Percentiles rank a stretch among this genome's conserved stretches.
phyloP scores from a whole-genome alignment of 257 asterid species.

The Linaria vulgaris region DNA sequence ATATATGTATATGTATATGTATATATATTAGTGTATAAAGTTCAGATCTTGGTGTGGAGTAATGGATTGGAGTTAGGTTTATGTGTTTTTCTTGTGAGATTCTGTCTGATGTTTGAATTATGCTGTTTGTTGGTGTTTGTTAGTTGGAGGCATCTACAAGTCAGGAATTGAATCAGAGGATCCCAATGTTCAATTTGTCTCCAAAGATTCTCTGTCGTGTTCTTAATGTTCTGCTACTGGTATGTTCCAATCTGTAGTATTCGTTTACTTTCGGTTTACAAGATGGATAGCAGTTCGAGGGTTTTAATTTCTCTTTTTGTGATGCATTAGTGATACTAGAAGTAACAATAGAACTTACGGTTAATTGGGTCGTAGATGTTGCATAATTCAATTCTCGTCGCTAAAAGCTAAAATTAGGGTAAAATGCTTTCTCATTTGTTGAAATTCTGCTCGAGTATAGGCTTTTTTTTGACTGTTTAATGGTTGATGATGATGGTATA shows the following conservation, averaged over 20 bases:
- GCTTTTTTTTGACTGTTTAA: no score
- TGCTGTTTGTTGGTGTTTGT: conserved; percentile 13
- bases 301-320: no score
- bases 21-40: not conserved
- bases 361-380: no score
- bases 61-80: not conserved
- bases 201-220: conserved; percentile 61
- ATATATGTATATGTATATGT: no score
- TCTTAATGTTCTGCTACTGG: conserved; percentile 45
- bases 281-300: no score
- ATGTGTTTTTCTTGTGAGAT: conserved; percentile 2
- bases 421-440: no score
- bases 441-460: no score
- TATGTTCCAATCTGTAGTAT: conserved; percentile 24
- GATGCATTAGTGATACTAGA: not conserved
- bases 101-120: conserved; percentile 2
- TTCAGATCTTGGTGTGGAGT: no score
- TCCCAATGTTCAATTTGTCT: conserved; percentile 48
- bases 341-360: not conserved
- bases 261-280: not conserved
- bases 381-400: no score
- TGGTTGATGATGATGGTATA: no score
- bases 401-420: no score
- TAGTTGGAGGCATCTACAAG: conserved; percentile 67
- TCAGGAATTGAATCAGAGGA: conserved; percentile 48